Conservation (phyloP, 2,329 filamentous ascomycete genomes). For the Aureobasidium subglaciale region DNA sequence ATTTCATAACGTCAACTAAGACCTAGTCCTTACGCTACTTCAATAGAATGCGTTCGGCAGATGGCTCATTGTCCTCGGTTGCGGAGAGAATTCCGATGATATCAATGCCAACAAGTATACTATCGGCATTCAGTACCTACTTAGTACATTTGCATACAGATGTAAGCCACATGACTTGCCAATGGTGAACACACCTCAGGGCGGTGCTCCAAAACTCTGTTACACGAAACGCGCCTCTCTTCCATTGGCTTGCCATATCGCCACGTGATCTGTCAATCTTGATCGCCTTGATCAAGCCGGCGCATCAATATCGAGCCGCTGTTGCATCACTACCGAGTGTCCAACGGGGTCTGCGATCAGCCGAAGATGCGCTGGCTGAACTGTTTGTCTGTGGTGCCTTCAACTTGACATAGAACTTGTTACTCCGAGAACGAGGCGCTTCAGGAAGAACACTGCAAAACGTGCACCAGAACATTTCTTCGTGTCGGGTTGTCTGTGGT, state of each 20-base stretch:
- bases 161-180: background rate
- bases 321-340: background rate
- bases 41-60: too few species aligned
- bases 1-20: background rate
- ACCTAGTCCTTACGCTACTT: too few species aligned
- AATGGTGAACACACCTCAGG: background rate
- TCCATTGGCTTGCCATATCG: background rate
- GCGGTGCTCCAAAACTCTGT: background rate
- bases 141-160: background rate
- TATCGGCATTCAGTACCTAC: background rate
- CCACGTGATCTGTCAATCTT: background rate
- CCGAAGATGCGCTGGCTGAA: background rate
- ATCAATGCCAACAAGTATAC: background rate
- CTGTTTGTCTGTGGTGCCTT: background rate
- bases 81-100: background rate
- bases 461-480: background rate
- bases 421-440: background rate
- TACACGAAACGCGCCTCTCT: background rate
- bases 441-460: background rate
- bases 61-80: background rate
- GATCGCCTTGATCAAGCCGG: conserved; percentile 1
- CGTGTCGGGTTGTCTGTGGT: background rate
- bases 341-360: background rate
- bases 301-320: conserved; percentile 2
- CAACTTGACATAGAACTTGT: background rate